Base-by-base conservation (phyloP, 768 basidiomycete genomes). In the Daedalea quercina region DNA sequence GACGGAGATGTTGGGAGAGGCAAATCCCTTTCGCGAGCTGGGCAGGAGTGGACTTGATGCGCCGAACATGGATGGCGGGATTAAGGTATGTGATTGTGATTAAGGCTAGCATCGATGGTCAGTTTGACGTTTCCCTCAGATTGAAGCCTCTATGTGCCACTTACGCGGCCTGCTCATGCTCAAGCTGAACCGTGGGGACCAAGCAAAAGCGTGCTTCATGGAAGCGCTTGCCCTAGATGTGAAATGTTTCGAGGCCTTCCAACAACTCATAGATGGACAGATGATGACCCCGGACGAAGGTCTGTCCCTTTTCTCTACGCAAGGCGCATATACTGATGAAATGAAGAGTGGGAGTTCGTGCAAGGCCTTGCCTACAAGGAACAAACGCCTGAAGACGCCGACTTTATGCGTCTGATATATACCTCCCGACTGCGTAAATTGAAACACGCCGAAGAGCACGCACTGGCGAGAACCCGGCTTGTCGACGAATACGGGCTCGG, bases 211-310 rank as follows among this genome's bases (percentile, higher is more conserved):
- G 47, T 92, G 90, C 60, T 96, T 97, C 63, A 87, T 96, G 84
- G 95, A 99, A 63, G 94, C 96, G 1, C 76, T 99, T 20, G 80
- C 87, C 1, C 76, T 97, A 20, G 96, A 99, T 59, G 91, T 97
- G 31, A 96, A 96, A 69, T 98, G 95, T 67, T 98, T 92, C 61
- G 96, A 98, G 58, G 86, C 93, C 1, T 97, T 96, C 63, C 85
- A 90, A 54, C 88, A 93, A 56, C 78, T 99, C 9, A 74, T 97
- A 24, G 85, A 82, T 19, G 90, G 92, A 1, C 91, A 94, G 65
- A 95, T 98, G 92, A 91, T 99, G 89, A 83, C 87, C 11, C 83
- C 89, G 1, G 86, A 92, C 54, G 96, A 99, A 81, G 95, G 95
- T 90, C 42, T n/a, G 67, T 52, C n/a, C 49, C 12, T 9, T 35